Evolutionary conservation across 1,284 basidiomycete species (phyloP), one percentile per base, ranked within the genome.

Genomic region (Termitomyces sp.): DNA sequence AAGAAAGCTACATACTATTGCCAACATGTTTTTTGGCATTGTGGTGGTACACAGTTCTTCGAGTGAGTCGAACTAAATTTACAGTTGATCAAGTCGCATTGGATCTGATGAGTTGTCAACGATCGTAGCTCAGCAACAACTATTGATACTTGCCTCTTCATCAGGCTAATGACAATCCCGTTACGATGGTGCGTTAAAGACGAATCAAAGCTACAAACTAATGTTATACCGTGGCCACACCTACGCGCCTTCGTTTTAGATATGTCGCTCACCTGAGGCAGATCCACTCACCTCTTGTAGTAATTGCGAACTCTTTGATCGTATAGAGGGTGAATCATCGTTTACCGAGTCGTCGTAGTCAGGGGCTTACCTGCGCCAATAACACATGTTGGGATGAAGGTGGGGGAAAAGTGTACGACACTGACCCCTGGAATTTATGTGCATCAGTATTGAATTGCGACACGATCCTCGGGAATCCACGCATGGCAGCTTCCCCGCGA

Each of bases 21-120:
- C 83, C 84, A 88, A 66, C 86, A 88, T 52, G 72, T 76, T 58
- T 75, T 66, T 55, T 68, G 76, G 65, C 86, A 88, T 42, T 65
- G 55, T 10, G 80, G 81, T 4, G 79, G 76, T 36, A 58, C 53
- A 65, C 84, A 87, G 40, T 68, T 66, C 34, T 56, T 61, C 31
- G 83, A 75, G 66, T 88, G 86, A 33, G 65, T 72, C 8, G 79
- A 76, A 63, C 86, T 88, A 66, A 88, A 86, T 67, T 78, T 84
- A 72, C 86, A 88, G 53, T 70, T 78, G 34, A 69, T 63, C 50
- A 78, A 68, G 60, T 81, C 76, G 61, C 86, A 88, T 63, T 80
- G 79, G 62, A 88, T 83, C 86, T 88, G 57, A 50, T 31, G 47
- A 39, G 50, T 12, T 26, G 31, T 62, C 60, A 53, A 38, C n/a